Evolutionary conservation across 345 rosid genomes (phyloP), one percentile per base, ranked within the genome.

Genomic region (Lumnitzera racemosa): DNA sequence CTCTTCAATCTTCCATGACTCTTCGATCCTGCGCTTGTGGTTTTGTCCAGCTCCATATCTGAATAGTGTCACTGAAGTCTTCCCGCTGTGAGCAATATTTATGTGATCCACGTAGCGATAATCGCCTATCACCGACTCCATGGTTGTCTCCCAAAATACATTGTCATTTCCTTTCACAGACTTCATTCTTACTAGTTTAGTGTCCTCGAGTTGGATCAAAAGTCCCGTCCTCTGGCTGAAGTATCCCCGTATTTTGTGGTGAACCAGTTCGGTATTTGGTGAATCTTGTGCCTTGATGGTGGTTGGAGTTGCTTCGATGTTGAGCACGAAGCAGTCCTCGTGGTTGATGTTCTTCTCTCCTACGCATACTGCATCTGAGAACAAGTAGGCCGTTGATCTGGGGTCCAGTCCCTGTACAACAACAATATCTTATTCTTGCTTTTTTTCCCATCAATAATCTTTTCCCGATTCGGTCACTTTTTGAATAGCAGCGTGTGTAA

Each of bases 161-260:
- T 65, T 74, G 48, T 81, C 80, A 55, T 49, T 73, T 43, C 74
- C 76, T 15, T 81, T 82, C 16, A 50, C 31, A 3, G 86, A 65
- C 49, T 85, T 87, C 82, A 87, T 91, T 51, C 76, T 77, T 10
- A 89, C 87, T 13, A 89, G 61, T 67, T 82, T 89, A 41, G 89
- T 80, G 57, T 92, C 98, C 68, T 84, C 82, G 48, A 92, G 77
- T 59, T 84, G 81, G 20, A 75, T 69, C 8, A 92, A 80, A 12
- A 92, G 73, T 16, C 98, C 96, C 5, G 96, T 87, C 24, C 91
- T 67, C 61, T 89, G 96, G 86, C 98, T 85, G 80, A 92, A 89
- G 72, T 78, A 83, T 7, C 98, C 98, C 96, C 98, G 81, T n/a
- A 89, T 64, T 0, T 78, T 87, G 57, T 92, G 98, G 75, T 89